A percentile compares a stretch with the other conserved stretches of the same genome.
Conservation (phyloP, 2,329 filamentous ascomycete genomes). For the Colletotrichum falcatum region DNA sequence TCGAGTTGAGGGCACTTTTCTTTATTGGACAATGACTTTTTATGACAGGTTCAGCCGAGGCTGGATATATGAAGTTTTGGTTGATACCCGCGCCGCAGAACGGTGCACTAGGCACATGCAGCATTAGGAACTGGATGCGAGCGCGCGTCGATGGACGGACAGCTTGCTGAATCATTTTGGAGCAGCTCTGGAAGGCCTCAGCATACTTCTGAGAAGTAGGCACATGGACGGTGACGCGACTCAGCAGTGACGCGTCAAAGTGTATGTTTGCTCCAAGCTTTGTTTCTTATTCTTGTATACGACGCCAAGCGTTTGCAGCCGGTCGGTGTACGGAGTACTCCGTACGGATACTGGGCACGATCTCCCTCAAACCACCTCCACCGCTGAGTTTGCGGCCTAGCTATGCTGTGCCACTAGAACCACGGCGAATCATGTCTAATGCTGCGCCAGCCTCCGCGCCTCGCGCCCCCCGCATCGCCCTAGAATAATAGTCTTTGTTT, state of each 20-base stretch:
- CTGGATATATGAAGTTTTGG: constrained; percentile 17
- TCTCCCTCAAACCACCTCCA: background rate
- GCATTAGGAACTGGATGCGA: constrained; percentile 1
- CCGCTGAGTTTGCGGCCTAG: background rate
- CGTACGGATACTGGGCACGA: background rate
- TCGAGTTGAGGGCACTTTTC: background rate
- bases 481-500: background rate
- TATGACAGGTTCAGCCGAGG: background rate
- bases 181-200: background rate
- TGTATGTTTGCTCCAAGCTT: background rate
- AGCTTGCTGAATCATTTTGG: background rate
- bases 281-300: background rate
- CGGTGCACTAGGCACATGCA: constrained; percentile 16
- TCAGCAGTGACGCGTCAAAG: background rate
- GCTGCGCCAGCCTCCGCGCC: background rate
- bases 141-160: background rate
- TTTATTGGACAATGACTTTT: background rate
- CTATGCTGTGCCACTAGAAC: background rate
- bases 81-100: constrained; percentile 35
- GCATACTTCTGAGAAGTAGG: background rate
- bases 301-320: background rate
- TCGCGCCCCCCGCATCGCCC: background rate
- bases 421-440: background rate
- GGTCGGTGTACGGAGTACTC: too few species aligned
- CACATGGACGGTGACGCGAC: background rate